Evolutionary conservation across 192 early-diverging fungal species (phyloP).

Genomic region (Gaertneriomyces semiglobifer): DNA sequence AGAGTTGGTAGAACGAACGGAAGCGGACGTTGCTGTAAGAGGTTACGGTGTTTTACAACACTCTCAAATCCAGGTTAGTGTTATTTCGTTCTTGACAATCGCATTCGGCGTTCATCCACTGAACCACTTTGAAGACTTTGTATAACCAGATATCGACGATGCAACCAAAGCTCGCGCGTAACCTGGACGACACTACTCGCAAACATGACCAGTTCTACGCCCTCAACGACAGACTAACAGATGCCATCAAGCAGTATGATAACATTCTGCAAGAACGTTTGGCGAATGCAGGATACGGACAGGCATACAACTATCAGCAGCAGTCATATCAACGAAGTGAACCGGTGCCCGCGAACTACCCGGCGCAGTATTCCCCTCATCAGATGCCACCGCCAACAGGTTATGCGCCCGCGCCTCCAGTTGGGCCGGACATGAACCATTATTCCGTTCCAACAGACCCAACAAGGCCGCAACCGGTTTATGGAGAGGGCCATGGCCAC

Average conservation of each 20-base stretch:
- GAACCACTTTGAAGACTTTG: slow-evolving; percentile 41
- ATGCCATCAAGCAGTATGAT: slow-evolving; percentile 83
- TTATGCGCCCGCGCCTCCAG: too few species aligned
- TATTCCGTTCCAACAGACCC: too few species aligned
- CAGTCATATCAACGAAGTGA: too few species aligned
- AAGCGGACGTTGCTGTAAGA: slow-evolving; percentile 53
- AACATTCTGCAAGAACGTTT: slow-evolving; percentile 71
- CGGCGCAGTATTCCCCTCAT: too few species aligned
- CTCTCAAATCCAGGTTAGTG: slow-evolving; percentile 65
- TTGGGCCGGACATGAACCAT: too few species aligned
- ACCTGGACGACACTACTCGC: slow-evolving; percentile 67
- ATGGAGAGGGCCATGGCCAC: too few species aligned
- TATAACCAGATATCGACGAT: slow-evolving; percentile 84
- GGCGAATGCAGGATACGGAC: slow-evolving; percentile 26
- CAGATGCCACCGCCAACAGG: too few species aligned
- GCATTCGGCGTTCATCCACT: neutral
- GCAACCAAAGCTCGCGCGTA: slow-evolving; percentile 76
- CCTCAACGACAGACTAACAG: slow-evolving; percentile 76
- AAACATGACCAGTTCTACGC: slow-evolving; percentile 79
- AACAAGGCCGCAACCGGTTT: too few species aligned
- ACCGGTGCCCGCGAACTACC: too few species aligned
- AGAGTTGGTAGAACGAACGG: slow-evolving; percentile 77
- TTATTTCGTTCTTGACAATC: neutral
- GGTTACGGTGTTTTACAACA: slow-evolving; percentile 74
- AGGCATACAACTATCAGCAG: neutral